Evolutionary conservation across 768 basidiomycete species (phyloP).

Genomic region (Strobilomyces echinocephalus): DNA sequence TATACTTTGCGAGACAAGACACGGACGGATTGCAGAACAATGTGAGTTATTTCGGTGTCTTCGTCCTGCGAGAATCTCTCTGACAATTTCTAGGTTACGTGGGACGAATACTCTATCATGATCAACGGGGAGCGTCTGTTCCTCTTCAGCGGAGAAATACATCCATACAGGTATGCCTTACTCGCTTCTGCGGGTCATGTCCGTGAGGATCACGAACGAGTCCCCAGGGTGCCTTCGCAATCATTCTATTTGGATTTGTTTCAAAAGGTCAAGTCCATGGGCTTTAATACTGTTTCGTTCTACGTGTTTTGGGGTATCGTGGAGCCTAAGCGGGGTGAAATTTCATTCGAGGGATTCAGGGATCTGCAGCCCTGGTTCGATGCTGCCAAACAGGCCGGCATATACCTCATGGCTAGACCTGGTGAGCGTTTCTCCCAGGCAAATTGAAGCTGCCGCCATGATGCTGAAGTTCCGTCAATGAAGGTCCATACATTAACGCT

Average conservation of each 20-base stretch:
- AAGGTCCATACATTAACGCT: constrained; percentile 28
- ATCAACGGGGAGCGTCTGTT: constrained; percentile 54
- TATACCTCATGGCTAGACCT: constrained; percentile 27
- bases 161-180: constrained; percentile 44
- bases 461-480: neutral
- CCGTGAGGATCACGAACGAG: neutral
- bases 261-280: constrained; percentile 52
- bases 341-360: constrained; percentile 49
- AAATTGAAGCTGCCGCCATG: neutral
- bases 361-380: constrained; percentile 28
- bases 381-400: constrained; percentile 25
- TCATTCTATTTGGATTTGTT: constrained; percentile 44
- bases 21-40: constrained; percentile 15
- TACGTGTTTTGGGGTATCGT: constrained; percentile 53
- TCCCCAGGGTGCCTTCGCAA: constrained; percentile 34
- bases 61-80: neutral
- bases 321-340: constrained; percentile 41
- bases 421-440: constrained; percentile 7
- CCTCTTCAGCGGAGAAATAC: constrained; percentile 58
- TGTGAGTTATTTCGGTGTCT: constrained; percentile 1
- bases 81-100: constrained; percentile 37
- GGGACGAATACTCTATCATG: constrained; percentile 58
- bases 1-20: constrained; percentile 13
- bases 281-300: constrained; percentile 42
- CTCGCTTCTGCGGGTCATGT: neutral